Percentiles rank a stretch among this genome's conserved stretches.
Evolutionary conservation across 495 filamentous ascomycete species (phyloP).

Genomic region (Neurospora sp.): DNA sequence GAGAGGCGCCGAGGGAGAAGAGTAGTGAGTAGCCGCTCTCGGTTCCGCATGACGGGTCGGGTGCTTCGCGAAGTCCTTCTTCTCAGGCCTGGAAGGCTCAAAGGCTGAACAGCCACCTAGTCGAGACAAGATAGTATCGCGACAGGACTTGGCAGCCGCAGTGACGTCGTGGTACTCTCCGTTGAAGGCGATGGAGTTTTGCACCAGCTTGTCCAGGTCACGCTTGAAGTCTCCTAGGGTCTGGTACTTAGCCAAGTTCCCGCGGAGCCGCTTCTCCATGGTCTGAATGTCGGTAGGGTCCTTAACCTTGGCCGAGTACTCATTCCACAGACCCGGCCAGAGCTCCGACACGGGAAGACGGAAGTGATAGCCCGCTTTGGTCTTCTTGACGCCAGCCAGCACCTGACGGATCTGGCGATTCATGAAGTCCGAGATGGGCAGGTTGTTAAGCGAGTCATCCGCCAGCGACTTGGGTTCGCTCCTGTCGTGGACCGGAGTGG

Average conservation of each 20-base stretch:
- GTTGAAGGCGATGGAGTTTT: slow-evolving; percentile 75
- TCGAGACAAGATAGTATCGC: slow-evolving; percentile 49
- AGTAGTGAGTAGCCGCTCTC: slow-evolving; percentile 30
- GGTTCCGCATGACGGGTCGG: slow-evolving; percentile 37
- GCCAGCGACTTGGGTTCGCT: slow-evolving; percentile 8
- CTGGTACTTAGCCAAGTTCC: slow-evolving; percentile 51
- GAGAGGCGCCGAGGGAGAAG: slow-evolving; percentile 29
- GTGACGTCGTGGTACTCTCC: slow-evolving; percentile 64
- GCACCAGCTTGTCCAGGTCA: slow-evolving; percentile 65
- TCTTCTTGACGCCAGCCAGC: slow-evolving; percentile 68
- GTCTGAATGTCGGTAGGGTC: slow-evolving; percentile 73
- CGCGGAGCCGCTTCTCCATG: slow-evolving; percentile 70
- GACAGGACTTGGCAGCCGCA: slow-evolving; percentile 48
- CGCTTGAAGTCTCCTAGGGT: slow-evolving; percentile 52
- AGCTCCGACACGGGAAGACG: slow-evolving; percentile 53
- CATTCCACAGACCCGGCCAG: slow-evolving; percentile 40
- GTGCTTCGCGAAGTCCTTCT: slow-evolving; percentile 38
- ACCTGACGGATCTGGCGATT: slow-evolving; percentile 35
- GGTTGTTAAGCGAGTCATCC: slow-evolving; percentile 17
- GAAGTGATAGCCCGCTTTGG: slow-evolving; percentile 64
- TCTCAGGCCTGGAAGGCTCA: slow-evolving; percentile 44
- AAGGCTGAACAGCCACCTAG: slow-evolving; percentile 38
- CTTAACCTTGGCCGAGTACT: slow-evolving; percentile 63
- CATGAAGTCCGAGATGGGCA: slow-evolving; percentile 36
- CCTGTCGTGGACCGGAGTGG: neutral